Percentiles rank a stretch among this genome's conserved stretches.
These are phyloP conservation scores for Debaryomyces sp. DNA, from an alignment of 1,139 yeast species.

Conservation along the genomic window DNA sequence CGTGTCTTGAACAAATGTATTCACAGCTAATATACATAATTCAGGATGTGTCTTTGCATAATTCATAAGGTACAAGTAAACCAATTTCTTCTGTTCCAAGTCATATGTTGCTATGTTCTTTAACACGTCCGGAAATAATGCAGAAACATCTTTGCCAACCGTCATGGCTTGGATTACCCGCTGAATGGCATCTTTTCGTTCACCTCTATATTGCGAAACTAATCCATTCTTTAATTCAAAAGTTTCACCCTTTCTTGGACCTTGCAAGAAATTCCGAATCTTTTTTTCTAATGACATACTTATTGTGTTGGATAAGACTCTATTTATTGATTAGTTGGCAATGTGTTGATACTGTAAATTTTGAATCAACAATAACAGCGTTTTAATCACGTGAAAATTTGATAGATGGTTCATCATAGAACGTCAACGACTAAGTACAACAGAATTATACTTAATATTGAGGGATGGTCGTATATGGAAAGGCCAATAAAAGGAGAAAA, in stretches of 20 bases:
- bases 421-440: not conserved
- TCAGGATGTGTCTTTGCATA: constrained; percentile 97
- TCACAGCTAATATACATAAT: constrained; percentile 91
- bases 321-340: not conserved
- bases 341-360: constrained; percentile 1
- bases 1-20: constrained; percentile 94
- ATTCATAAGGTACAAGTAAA: constrained; percentile 92
- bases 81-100: constrained; percentile 94
- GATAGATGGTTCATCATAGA: not conserved
- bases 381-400: not conserved
- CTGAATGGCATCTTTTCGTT: constrained; percentile 94
- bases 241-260: constrained; percentile 70
- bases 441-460: not conserved
- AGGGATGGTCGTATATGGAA: constrained; percentile 11
- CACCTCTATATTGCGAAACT: constrained; percentile 92
- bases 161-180: constrained; percentile 99
- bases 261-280: constrained; percentile 46
- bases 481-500: not conserved
- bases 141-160: constrained; percentile 95
- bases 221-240: constrained; percentile 87
- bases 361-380: not conserved
- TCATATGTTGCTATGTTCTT: constrained; percentile 98
- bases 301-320: constrained; percentile 1
- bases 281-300: constrained; percentile 47
- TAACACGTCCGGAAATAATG: constrained; percentile 92